Conservation (phyloP, 768 basidiomycete species). For the Candolleomyces efflorescens region DNA sequence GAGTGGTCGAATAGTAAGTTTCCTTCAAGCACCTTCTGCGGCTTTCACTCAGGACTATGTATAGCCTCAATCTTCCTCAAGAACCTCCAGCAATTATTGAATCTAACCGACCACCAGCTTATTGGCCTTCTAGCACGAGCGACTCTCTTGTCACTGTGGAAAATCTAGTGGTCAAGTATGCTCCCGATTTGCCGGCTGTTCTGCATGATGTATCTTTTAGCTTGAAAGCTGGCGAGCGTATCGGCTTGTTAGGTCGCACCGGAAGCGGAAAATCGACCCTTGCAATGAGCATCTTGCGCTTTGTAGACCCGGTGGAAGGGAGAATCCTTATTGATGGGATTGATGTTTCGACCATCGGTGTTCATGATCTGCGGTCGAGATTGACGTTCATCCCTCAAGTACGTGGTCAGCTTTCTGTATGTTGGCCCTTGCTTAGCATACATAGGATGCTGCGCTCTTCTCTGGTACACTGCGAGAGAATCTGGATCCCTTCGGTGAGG, state of each 20-base stretch:
- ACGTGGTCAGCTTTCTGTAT: constrained; percentile 6
- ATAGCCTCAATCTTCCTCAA: constrained; percentile 71
- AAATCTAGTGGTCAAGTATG: constrained; percentile 76
- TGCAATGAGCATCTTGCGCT: constrained; percentile 82
- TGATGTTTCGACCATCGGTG: constrained; percentile 80
- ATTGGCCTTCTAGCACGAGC: constrained; percentile 81
- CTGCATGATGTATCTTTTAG: constrained; percentile 72
- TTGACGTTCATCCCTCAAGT: constrained; percentile 75
- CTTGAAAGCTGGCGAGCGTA: constrained; percentile 65
- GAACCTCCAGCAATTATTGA: constrained; percentile 79
- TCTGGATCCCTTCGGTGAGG: constrained; percentile 66
- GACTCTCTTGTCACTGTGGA: constrained; percentile 63
- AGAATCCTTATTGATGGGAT: constrained; percentile 83
- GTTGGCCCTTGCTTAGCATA: background rate
- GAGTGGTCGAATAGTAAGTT: constrained; percentile 77
- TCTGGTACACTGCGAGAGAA: constrained; percentile 77
- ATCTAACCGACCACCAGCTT: constrained; percentile 74
- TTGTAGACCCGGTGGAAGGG: constrained; percentile 76
- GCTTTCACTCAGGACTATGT: background rate
- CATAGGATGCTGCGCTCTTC: constrained; percentile 67
- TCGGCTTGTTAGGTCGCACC: constrained; percentile 80
- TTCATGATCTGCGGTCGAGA: constrained; percentile 78
- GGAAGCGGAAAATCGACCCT: constrained; percentile 79
- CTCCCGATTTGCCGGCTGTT: constrained; percentile 79
- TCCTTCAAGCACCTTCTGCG: background rate